Percentiles rank a stretch among this genome's conserved stretches.
These are phyloP conservation scores for Apiotrichum laibachii DNA, from an alignment of 1,284 basidiomycete species.

Conservation along the genomic window DNA sequence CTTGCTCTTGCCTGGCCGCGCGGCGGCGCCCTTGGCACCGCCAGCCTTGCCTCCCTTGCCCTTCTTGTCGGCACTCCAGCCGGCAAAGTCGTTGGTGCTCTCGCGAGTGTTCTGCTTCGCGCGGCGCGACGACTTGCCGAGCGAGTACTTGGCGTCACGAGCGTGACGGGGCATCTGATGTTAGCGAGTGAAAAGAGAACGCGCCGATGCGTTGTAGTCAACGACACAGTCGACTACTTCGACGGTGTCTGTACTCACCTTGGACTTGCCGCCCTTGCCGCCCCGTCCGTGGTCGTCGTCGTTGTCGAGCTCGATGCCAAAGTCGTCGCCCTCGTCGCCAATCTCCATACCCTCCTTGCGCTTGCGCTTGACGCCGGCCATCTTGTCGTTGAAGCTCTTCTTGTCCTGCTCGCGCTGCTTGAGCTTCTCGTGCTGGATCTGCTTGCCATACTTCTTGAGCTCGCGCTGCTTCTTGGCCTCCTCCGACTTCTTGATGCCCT, in stretches of 20 bases:
- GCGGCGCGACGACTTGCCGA: constrained; percentile 62
- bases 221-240: no score
- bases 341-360: constrained; percentile 78
- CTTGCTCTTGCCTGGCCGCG: constrained; percentile 37
- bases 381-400: constrained; percentile 79
- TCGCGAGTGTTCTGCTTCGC: constrained; percentile 77
- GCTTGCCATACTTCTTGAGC: constrained; percentile 97
- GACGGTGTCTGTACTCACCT: constrained; percentile 28
- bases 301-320: constrained; percentile 19
- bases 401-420: constrained; percentile 70
- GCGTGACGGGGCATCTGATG: constrained; percentile 60
- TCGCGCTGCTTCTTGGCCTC: constrained; percentile 88
- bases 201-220: no score
- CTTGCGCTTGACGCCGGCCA: constrained; percentile 84
- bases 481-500: constrained; percentile 86
- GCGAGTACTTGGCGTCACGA: constrained; percentile 76
- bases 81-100: constrained; percentile 69
- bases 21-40: constrained; percentile 18
- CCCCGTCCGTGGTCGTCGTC: constrained; percentile 22
- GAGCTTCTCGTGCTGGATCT: constrained; percentile 84
- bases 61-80: constrained; percentile 49
- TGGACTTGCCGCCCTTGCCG: constrained; percentile 38
- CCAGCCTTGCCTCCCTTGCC: constrained; percentile 46
- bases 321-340: constrained; percentile 50
- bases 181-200: no score